Base-by-base conservation (phyloP, 208 protist genomes). In the Leishmania guyanensis region DNA sequence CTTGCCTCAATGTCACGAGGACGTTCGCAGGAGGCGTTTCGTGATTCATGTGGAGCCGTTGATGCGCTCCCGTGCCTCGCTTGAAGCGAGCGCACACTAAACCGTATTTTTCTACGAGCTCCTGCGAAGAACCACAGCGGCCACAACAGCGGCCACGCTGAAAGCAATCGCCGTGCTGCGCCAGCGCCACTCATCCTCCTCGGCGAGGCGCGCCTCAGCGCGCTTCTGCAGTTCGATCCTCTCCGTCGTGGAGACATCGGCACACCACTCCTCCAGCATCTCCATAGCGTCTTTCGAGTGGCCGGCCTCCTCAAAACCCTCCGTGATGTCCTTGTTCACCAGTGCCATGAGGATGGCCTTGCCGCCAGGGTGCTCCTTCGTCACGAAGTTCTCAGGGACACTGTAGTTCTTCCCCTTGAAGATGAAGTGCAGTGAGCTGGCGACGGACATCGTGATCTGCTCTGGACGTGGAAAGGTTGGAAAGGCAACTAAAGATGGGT, bases 321-420 rank as follows among this genome's bases (percentile, higher is more conserved):
- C 75, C 36, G 84, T 91, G 46, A 91, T 89, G 75, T 91, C 88
- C 8, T 60, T 53, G 26, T 70, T 73, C 36, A 56, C 79, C 14
- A 85, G 73, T 1, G 36, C 56, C 76, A 89, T 70, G 43, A 91
- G 82, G 50, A 79, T 39, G 9, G 70, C 72, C 64, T 71, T 71
- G 64, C 88, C 88, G 62, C 85, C 88, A 10, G 88, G 88, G 65
- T 91, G 88, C 77, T 88, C 78, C 33, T 82, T 75, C 6, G 69
- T 72, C 60, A 89, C 80, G 58, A 83, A 91, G 16, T 71, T 72
- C 48, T 80, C n/a, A n/a, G 88, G 88, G 16, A 91, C 64, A 46
- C 75, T 78, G 70, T 88, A 87, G 29, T 51, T 48, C 74, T 83
- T 69, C 56, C 83, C 84, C 5, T 86, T 17, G 66, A 86, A 91